Conservation (phyloP, 2,329 filamentous ascomycete species). For the Pyrenophora graminea region DNA sequence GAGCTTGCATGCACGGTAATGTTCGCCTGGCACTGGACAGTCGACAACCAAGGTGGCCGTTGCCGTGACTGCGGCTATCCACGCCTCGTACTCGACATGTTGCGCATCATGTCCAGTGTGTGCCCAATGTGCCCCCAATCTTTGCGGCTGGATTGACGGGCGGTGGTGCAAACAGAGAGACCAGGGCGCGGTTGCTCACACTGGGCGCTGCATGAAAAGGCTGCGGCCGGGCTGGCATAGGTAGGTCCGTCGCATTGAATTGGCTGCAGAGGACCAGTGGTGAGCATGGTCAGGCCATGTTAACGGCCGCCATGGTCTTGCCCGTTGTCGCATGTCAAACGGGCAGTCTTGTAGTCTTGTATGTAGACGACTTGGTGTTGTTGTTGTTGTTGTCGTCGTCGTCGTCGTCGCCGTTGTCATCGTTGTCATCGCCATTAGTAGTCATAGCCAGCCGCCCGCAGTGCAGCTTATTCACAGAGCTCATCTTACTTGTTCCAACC, state of each 20-base stretch:
- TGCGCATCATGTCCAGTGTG: background rate
- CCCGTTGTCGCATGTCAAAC: slow-evolving; percentile 10
- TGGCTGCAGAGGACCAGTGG: slow-evolving; percentile 13
- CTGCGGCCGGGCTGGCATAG: slow-evolving; percentile 16
- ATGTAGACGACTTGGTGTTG: no score
- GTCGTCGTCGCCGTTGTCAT: no score
- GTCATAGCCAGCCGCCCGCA: no score
- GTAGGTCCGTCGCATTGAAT: slow-evolving; percentile 21
- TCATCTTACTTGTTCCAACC: no score
- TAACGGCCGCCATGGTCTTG: slow-evolving; percentile 1
- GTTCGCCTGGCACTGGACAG: no score
- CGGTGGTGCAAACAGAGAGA: slow-evolving; percentile 36
- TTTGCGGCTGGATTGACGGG: slow-evolving; percentile 26
- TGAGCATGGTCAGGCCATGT: slow-evolving; percentile 2
- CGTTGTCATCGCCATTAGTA: no score
- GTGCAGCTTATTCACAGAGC: no score
- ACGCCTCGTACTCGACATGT: background rate
- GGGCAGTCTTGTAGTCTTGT: no score
- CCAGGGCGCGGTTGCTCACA: slow-evolving; percentile 27
- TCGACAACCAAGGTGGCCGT: no score
- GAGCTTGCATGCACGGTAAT: no score
- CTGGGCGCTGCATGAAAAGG: slow-evolving; percentile 24
- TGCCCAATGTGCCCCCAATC: background rate
- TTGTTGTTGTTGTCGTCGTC: no score
- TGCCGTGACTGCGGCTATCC: no score